Conservation (phyloP, 805 yeast species). For the Ogataea trehalophila region DNA sequence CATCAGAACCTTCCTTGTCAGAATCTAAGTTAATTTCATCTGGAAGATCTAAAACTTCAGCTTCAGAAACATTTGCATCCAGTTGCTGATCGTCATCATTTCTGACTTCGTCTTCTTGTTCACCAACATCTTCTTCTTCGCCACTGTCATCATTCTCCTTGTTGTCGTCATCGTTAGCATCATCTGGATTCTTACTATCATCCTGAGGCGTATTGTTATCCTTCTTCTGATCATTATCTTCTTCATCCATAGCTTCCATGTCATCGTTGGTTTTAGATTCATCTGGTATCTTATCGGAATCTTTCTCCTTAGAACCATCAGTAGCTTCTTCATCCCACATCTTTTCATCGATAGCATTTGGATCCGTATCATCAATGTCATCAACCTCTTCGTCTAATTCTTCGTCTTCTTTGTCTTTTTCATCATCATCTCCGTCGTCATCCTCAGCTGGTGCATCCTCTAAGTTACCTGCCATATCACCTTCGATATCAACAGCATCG, state of each 20-base stretch:
- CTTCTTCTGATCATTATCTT: slow-evolving; percentile 25
- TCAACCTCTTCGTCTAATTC: slow-evolving; percentile 88
- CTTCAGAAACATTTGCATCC: slow-evolving; percentile 73
- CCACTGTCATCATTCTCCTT: slow-evolving; percentile 44
- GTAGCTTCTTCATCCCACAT: slow-evolving; percentile 96
- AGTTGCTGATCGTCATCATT: slow-evolving; percentile 65
- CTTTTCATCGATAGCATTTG: slow-evolving; percentile 92
- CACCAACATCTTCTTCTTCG: slow-evolving; percentile 71
- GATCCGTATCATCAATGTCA: slow-evolving; percentile 84
- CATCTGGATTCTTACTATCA: slow-evolving; percentile 33
- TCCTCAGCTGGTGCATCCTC: slow-evolving; percentile 74
- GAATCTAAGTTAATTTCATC: slow-evolving; percentile 88
- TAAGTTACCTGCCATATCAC: slow-evolving; percentile 92
- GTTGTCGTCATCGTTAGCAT: slow-evolving; percentile 33
- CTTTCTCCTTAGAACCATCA: slow-evolving; percentile 74
- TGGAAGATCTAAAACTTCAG: slow-evolving; percentile 84
- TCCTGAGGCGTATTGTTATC: slow-evolving; percentile 32
- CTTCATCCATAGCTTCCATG: slow-evolving; percentile 41
- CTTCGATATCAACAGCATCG: slow-evolving; percentile 90
- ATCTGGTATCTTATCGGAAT: slow-evolving; percentile 66
- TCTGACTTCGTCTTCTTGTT: slow-evolving; percentile 73
- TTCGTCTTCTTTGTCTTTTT: slow-evolving; percentile 57
- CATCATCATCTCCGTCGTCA: slow-evolving; percentile 41
- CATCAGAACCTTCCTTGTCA: slow-evolving; percentile 56
- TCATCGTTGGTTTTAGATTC: slow-evolving; percentile 48